These are phyloP conservation scores for Pythium monospermum DNA, from an alignment of 352 stramenopile genomes.

Conservation along the genomic window DNA sequence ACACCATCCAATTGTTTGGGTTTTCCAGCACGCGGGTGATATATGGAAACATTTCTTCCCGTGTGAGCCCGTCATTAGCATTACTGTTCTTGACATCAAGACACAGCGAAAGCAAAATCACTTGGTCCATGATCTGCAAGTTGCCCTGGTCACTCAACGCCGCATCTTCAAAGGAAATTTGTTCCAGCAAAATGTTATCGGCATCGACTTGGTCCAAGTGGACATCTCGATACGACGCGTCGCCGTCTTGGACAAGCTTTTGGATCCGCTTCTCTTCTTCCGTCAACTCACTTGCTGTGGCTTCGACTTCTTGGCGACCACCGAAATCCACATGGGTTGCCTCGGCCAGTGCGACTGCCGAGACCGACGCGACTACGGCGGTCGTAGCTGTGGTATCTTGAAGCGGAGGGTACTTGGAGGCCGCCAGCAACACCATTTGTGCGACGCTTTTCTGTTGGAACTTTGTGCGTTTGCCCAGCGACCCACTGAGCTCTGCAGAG, in stretches of 20 bases:
- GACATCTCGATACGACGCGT: conserved; percentile 72
- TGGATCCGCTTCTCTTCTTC: conserved; percentile 50
- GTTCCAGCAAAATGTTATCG: conserved; percentile 90
- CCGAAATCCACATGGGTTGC: conserved; percentile 67
- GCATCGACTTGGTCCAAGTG: conserved; percentile 87
- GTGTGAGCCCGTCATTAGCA: conserved; percentile 91
- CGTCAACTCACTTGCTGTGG: conserved; percentile 23
- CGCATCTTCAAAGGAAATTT: conserved; percentile 84
- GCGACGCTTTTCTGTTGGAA: conserved; percentile 91
- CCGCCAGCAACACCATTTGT: conserved; percentile 82
- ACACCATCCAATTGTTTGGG: conserved; percentile 96
- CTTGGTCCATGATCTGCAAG: conserved; percentile 75
- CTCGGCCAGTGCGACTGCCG: conserved; percentile 47
- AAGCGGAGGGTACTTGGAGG: conserved; percentile 55
- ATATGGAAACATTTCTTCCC: conserved; percentile 95
- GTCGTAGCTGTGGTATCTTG: conserved; percentile 30
- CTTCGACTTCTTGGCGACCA: conserved; percentile 31
- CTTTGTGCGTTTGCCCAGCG: conserved; percentile 93
- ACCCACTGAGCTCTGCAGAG: conserved; percentile 86
- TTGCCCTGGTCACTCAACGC: conserved; percentile 61
- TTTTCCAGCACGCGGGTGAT: conserved; percentile 91
- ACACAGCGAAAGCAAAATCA: conserved; percentile 93
- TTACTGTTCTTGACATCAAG: conserved; percentile 97
- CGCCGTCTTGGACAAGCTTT: conserved; percentile 53
- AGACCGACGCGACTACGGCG: conserved; percentile 31